Percentiles rank a stretch among this genome's conserved stretches.
Evolutionary conservation across 2,329 filamentous ascomycete species (phyloP).

Genomic region (Ophiosphaerella narmari): DNA sequence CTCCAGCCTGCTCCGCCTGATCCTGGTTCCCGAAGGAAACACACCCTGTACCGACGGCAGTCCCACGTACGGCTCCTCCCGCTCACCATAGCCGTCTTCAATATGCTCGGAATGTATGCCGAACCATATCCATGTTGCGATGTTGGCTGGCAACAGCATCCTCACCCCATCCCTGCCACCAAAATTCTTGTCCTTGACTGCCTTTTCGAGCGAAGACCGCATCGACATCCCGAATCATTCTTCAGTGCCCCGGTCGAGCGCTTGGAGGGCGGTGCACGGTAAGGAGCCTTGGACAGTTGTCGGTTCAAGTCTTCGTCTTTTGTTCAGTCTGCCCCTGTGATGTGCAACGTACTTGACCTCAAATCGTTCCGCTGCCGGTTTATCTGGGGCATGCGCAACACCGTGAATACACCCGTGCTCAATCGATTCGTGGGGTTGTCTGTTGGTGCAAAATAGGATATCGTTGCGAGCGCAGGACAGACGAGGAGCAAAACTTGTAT

Average conservation of each 20-base stretch:
- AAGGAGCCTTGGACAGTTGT: too few species aligned
- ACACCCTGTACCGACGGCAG: too few species aligned
- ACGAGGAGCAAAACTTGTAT: too few species aligned
- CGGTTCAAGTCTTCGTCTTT: too few species aligned
- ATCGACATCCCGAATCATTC: not conserved
- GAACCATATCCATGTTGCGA: slow-evolving; percentile 6
- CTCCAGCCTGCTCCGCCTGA: too few species aligned
- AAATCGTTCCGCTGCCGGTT: not conserved
- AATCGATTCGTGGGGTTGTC: not conserved
- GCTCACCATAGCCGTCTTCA: not conserved
- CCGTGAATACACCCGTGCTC: slow-evolving; percentile 5
- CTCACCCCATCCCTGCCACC: not conserved
- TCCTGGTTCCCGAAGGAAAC: too few species aligned
- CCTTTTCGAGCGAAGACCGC: not conserved
- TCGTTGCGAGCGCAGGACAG: not conserved
- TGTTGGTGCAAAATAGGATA: slow-evolving; percentile 5
- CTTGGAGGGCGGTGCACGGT: not conserved
- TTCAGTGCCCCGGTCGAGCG: not conserved
- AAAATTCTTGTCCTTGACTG: not conserved
- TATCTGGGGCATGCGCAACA: not conserved
- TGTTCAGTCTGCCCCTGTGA: too few species aligned
- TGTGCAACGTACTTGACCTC: too few species aligned
- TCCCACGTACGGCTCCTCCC: too few species aligned
- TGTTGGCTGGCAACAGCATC: not conserved
- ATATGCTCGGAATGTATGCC: not conserved